Percentiles rank a stretch among this genome's conserved stretches.
Evolutionary conservation across 176 grass and related monocot genomes (phyloP).

Genomic region (Hordeum vulgare): DNA sequence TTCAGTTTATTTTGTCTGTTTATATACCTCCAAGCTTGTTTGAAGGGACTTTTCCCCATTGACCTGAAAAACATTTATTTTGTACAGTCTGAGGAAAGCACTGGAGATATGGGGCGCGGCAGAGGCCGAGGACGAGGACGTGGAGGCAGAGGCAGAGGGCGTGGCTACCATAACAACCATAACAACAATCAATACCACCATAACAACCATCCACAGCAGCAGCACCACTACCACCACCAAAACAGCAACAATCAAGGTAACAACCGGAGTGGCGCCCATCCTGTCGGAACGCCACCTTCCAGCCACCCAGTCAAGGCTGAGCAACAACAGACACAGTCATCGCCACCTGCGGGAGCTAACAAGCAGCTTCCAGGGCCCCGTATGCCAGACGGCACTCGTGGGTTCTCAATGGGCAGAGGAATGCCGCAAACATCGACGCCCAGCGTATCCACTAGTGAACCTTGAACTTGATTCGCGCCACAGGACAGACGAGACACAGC

Average conservation of each 20-base stretch:
- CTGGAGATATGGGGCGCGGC: constrained; percentile 41
- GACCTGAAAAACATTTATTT: constrained; percentile 7
- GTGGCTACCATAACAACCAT: constrained; percentile 44
- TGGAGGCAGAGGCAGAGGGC: constrained; percentile 50
- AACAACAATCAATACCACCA: constrained; percentile 47
- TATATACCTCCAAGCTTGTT: background rate
- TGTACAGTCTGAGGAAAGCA: constrained; percentile 55
- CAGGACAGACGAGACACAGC: background rate
- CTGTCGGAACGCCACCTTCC: constrained; percentile 44
- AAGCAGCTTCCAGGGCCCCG: constrained; percentile 74
- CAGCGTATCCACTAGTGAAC: background rate
- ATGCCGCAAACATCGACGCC: constrained; percentile 28
- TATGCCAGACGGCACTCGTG: constrained; percentile 83
- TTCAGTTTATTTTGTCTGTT: background rate
- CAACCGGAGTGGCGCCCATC: constrained; percentile 33
- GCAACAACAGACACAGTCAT: constrained; percentile 32
- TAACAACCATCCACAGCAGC: constrained; percentile 32
- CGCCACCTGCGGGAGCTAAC: constrained; percentile 24
- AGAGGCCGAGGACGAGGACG: constrained; percentile 47
- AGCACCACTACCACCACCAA: constrained; percentile 27
- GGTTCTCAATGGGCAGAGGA: constrained; percentile 80
- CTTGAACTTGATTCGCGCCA: background rate
- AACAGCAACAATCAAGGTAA: constrained; percentile 40
- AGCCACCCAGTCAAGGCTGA: constrained; percentile 30
- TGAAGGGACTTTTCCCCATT: background rate